Evolutionary conservation across 495 filamentous ascomycete genomes (phyloP).

Genomic region (Antarctomyces pellizariae): DNA sequence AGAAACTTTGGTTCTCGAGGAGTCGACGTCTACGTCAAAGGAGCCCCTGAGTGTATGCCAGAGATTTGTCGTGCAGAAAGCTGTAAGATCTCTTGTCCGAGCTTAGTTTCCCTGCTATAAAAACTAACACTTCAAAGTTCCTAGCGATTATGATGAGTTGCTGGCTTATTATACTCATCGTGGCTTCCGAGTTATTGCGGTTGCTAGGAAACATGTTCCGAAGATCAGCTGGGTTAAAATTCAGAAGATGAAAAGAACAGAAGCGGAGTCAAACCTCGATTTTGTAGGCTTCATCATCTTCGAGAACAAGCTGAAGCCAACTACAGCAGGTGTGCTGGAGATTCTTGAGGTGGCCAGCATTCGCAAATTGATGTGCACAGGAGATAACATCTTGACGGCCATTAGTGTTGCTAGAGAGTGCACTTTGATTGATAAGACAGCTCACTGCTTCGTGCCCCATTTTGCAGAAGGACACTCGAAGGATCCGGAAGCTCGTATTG

Average conservation of each 20-base stretch:
- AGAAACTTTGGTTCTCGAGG: constrained; percentile 58
- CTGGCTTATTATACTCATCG: constrained; percentile 78
- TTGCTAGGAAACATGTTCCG: constrained; percentile 66
- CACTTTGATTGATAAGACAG: constrained; percentile 50
- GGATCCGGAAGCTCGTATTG: constrained; percentile 42
- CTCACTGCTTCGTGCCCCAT: constrained; percentile 81
- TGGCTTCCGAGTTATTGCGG: constrained; percentile 94
- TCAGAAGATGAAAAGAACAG: constrained; percentile 70
- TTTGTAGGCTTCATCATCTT: constrained; percentile 96
- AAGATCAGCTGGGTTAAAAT: constrained; percentile 83
- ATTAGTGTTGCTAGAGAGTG: constrained; percentile 93
- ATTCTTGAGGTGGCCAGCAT: constrained; percentile 75
- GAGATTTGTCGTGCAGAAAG: constrained; percentile 68
- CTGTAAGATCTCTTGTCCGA: constrained; percentile 28
- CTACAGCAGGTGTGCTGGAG: constrained; percentile 49
- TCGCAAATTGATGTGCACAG: constrained; percentile 88
- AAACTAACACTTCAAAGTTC: constrained; percentile 29
- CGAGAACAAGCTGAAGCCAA: constrained; percentile 90
- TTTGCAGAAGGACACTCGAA: constrained; percentile 47
- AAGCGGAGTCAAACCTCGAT: constrained; percentile 60
- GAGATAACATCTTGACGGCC: constrained; percentile 94
- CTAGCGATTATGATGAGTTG: constrained; percentile 70
- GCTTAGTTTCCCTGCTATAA: background rate
- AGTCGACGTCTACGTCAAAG: constrained; percentile 81
- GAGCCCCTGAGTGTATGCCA: constrained; percentile 86